Evolutionary conservation across 352 stramenopile species (phyloP), one percentile per base, ranked within the genome.

Genomic region (Globisporangium recalcitrans): DNA sequence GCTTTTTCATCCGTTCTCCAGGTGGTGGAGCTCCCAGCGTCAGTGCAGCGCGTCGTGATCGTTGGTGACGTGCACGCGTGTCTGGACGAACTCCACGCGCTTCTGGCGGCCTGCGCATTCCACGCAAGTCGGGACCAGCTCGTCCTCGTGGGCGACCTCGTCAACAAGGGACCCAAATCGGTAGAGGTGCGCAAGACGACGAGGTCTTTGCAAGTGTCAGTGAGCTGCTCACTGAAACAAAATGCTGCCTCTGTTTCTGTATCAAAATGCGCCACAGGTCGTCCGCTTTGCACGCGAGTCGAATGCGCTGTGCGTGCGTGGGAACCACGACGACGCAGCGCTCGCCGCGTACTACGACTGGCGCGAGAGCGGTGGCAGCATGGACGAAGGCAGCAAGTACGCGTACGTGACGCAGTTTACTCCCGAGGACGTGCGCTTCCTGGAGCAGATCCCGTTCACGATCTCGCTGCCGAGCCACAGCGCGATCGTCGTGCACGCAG

Each of bases 1-100:
- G 14, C 38, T 46, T 16, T 46, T 38, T 31, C n/a, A n/a, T n/a
- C 27, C 22, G 22, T 16, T 27, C 26, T 0, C 21, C 67, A 82
- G 14, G 65, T 63, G 13, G 52, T 42, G 10, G 59, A 78, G n/a
- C 60, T 86, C 10, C 27, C 61, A 29, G 29, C 61, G 9, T 64
- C 56, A 42, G 69, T 64, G 16, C 38, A 46, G 40, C 73, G 84
- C 36, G 70, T 97, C 48, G 64, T 98, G 29, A 56, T 98, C 32
- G 78, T 97, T 51, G 91, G 93, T 16, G 93, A 98, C 67, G 87
- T 98, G 21, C 93, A 98, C 67, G 93, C 88, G 31, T 98, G 93
- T 69, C 84, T 88, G 26, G 75, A 90, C 32, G 93, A 97, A 72
- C 74, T 97, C 9, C 70, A 78, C 21, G 51, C 74, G 58, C 73